Percentiles rank a stretch among this genome's conserved stretches.
Evolutionary conservation across 441 rosid genomes (phyloP).

Genomic region (Croton laevigatus): DNA sequence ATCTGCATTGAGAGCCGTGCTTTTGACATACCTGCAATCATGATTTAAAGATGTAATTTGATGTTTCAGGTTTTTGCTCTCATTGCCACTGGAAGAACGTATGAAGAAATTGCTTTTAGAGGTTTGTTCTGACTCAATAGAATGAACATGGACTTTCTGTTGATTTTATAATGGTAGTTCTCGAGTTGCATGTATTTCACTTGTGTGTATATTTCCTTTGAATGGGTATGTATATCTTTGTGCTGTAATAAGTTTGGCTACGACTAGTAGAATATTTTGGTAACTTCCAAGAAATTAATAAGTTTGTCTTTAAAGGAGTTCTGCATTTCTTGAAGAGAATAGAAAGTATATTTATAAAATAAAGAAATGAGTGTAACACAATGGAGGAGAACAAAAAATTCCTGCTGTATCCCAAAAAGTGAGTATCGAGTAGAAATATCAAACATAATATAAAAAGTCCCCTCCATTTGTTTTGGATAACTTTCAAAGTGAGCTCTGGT

Average conservation of each 20-base stretch:
- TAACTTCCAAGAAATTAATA: not conserved
- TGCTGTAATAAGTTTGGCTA: not conserved
- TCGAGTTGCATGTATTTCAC: not conserved
- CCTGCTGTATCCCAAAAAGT: too few species aligned
- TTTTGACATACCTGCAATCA: conserved; percentile 1
- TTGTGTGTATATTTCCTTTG: not conserved
- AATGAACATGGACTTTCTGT: not conserved
- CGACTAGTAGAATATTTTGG: not conserved
- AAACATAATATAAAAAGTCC: too few species aligned
- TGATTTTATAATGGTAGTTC: conserved; percentile 1
- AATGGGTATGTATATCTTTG: not conserved
- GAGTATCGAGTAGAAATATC: too few species aligned
- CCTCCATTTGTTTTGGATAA: too few species aligned
- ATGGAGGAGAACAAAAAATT: too few species aligned
- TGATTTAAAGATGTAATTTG: conserved; percentile 8
- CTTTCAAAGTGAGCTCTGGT: too few species aligned
- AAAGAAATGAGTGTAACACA: too few species aligned
- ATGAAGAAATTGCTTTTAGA: conserved; percentile 61
- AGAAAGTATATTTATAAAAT: too few species aligned
- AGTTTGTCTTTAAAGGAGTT: not conserved
- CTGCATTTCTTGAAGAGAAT: not conserved
- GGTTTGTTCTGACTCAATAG: conserved; percentile 47
- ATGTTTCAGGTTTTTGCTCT: conserved; percentile 56
- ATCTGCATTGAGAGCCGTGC: too few species aligned
- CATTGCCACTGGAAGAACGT: conserved; percentile 66